Evolutionary conservation across 441 rosid genomes (phyloP), one percentile per base, ranked within the genome.

Genomic region (Brassica hybrid): DNA sequence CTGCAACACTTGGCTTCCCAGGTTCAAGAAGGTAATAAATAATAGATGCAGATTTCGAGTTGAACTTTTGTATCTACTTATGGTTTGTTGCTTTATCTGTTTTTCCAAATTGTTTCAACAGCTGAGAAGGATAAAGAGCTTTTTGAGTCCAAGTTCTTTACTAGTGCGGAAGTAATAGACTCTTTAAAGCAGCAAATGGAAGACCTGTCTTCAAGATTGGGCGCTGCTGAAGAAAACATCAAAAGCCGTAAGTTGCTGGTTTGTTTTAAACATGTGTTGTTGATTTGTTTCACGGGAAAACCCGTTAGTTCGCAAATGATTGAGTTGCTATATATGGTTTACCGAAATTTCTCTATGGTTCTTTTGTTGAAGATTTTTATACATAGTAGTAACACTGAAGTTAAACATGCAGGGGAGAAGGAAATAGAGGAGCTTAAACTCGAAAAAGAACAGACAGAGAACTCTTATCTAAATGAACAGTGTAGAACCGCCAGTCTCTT

Each of bases 91-190:
- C 65, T 30, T 57, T 65, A 54, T 71, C 19, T 73, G 58, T 69
- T 79, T 38, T 72, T 19, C 71, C 23, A n/a, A 36, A 34, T 84
- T 84, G 67, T 52, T 56, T 83, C 59, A 50, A 69, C 85, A 93
- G 99, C 97, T 85, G 96, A 89, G 82, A 91, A 90, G 78, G 94
- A 89, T 73, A 91, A 84, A 66, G 79, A 68, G 65, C 70, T 67
- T 69, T 86, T 93, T 69, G 93, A 90, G 82, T 81, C 72, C 63
- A 91, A 86, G 78, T 67, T 88, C 56, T 82, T 79, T 27, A 62
- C 80, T 67, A 85, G 86, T 72, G 88, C 91, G 25, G 81, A 84
- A 65, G 84, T 83, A 17, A 71, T 95, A 67, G 91, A 91, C 74
- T 78, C 67, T 66, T 80, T 93, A 83, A 90, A 88, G 74, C 82